These are phyloP conservation scores for Calonectria pseudoturangicola DNA, from an alignment of 2,329 filamentous ascomycete species.

Conservation along the genomic window DNA sequence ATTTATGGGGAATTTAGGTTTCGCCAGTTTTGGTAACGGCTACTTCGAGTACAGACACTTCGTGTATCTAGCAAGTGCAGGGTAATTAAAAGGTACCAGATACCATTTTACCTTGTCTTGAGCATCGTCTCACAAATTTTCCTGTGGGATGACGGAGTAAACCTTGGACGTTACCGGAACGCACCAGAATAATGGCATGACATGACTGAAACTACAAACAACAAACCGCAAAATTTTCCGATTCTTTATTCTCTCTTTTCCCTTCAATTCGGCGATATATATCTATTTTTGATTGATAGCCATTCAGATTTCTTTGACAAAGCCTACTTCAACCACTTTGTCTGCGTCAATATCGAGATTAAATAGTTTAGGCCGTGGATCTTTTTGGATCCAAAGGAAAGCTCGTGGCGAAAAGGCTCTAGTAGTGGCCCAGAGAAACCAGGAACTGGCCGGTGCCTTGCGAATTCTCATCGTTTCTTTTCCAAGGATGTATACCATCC, in stretches of 20 bases:
- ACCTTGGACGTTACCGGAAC: no score
- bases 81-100: neutral
- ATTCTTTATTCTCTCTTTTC: no score
- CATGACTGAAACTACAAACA: no score
- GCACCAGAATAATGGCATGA: no score
- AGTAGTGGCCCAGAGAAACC: conserved; percentile 49
- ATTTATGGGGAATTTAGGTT: neutral
- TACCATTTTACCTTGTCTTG: neutral
- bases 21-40: neutral
- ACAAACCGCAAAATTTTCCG: no score
- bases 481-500: neutral
- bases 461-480: conserved; percentile 60
- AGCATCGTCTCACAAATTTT: no score
- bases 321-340: conserved; percentile 78
- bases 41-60: neutral
- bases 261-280: no score
- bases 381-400: conserved; percentile 79
- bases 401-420: conserved; percentile 66
- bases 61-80: neutral
- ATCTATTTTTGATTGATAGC: neutral
- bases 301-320: conserved; percentile 78
- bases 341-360: conserved; percentile 69
- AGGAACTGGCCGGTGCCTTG: conserved; percentile 52
- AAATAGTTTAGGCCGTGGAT: conserved; percentile 78
- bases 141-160: no score